These are phyloP conservation scores for Penicillium parvum DNA, from an alignment of 495 filamentous ascomycete species.

Conservation along the genomic window DNA sequence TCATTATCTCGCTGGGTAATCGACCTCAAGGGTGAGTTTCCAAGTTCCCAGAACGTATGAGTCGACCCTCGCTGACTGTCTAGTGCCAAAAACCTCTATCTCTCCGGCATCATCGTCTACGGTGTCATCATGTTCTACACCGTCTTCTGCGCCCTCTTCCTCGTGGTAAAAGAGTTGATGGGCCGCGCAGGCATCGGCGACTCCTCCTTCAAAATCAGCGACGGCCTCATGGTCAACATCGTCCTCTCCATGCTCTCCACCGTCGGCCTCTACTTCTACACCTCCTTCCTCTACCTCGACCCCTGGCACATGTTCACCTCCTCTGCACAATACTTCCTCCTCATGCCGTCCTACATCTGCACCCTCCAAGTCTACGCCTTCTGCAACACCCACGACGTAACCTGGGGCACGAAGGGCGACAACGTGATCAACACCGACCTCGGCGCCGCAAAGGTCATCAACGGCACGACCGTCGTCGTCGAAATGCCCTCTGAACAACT, in stretches of 20 bases:
- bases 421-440: constrained; percentile 91
- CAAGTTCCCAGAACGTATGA: background rate
- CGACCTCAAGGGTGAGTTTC: constrained; percentile 76
- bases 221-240: constrained; percentile 90
- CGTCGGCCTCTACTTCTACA: constrained; percentile 91
- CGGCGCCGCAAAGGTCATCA: constrained; percentile 69
- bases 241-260: constrained; percentile 87
- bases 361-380: constrained; percentile 98
- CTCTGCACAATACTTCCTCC: constrained; percentile 86
- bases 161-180: constrained; percentile 75
- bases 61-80: too few relatives aligned
- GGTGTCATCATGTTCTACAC: constrained; percentile 95
- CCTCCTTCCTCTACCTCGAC: constrained; percentile 92
- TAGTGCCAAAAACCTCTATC: constrained; percentile 83
- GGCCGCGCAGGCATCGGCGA: constrained; percentile 39
- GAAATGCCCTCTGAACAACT: constrained; percentile 98
- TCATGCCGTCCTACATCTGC: constrained; percentile 92
- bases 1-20: constrained; percentile 98
- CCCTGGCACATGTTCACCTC: constrained; percentile 99
- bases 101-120: constrained; percentile 82
- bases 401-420: constrained; percentile 98
- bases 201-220: constrained; percentile 55
- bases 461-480: constrained; percentile 63
- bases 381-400: constrained; percentile 99
- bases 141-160: constrained; percentile 78